Evolutionary conservation across 148 eudicot genomes (phyloP).

Genomic region (Rhododendron simsii): DNA sequence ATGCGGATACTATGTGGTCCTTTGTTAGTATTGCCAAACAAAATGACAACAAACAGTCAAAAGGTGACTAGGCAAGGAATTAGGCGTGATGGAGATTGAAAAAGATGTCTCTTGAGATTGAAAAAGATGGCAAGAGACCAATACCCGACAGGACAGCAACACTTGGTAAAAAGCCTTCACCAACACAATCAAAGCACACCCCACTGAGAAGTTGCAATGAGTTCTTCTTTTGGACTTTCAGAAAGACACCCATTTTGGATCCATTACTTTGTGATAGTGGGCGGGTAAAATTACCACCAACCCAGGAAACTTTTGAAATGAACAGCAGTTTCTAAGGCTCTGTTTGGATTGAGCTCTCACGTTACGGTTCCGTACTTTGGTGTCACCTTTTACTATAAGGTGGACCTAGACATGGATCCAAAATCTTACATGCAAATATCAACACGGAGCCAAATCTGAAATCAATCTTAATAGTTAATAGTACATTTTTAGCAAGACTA

Average conservation of each 20-base stretch:
- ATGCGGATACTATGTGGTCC: not conserved
- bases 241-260: conserved; percentile 1
- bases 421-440: not conserved
- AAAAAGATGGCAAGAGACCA: conserved; percentile 29
- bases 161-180: conserved; percentile 37
- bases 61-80: conserved; percentile 36
- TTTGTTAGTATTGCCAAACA: not conserved
- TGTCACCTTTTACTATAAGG: not conserved
- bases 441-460: not conserved
- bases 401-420: not conserved
- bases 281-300: conserved; percentile 4
- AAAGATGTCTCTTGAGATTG: conserved; percentile 33
- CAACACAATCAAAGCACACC: conserved; percentile 48
- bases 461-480: not conserved
- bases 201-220: conserved; percentile 33
- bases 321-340: not conserved
- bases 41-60: conserved; percentile 24
- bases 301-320: conserved; percentile 12
- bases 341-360: conserved; percentile 6
- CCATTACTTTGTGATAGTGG: conserved; percentile 1
- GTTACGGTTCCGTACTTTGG: not conserved
- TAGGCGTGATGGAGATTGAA: conserved; percentile 49
- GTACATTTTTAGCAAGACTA: not conserved
- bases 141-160: conserved; percentile 53
- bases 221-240: conserved; percentile 36